Base-by-base conservation (phyloP, 1,284 basidiomycete genomes). In the Leccinum ponderosum region DNA sequence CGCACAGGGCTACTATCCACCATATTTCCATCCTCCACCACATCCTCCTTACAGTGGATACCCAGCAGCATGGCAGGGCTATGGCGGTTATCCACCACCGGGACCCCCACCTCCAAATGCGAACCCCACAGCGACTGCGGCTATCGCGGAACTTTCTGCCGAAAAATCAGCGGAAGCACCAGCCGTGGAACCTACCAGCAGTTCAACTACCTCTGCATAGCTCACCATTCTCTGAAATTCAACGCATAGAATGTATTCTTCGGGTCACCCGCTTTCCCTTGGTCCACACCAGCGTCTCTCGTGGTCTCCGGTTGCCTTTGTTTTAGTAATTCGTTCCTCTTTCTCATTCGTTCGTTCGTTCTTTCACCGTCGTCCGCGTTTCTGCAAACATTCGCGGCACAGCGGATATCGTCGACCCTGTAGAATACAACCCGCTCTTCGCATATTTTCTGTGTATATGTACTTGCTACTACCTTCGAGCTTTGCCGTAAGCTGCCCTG, bases 401-500 rank as follows among this genome's bases (percentile, higher is more conserved):
- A 42, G 63, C 62, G 72, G 61, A 61, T 61, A 51, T 56, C 53
- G 59, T 60, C 60, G 52, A 51, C 48, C 25, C 20, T 70, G 70
- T 73, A 73, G 65, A 69, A 68, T 71, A 69, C 52, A 56, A 47
- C 48, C 57, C 50, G 58, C 62, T 61, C 37, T 58, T 64, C n/a
- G 67, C 69, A 60, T 71, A 68, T 68, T 67, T 67, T 68, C 62
- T 61, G 69, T 74, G 71, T 71, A 71, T 54, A 71, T 71, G 69
- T 71, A 74, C 71, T 52, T 47, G 17, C 17, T 47, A 47, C 44
- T 47, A 60, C 51, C 8, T 55, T 65, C 48, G 54, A 51, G 56
- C 42, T 63, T 55, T 22, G 50, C 52, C 44, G 20, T 54, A 53
- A 47, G 59, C 48, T 35, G 42, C 29, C 62, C 31, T 47, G 15